phyloP scores from a whole-genome alignment of 140 eudicot genomes.

The Anethum foeniculum region DNA sequence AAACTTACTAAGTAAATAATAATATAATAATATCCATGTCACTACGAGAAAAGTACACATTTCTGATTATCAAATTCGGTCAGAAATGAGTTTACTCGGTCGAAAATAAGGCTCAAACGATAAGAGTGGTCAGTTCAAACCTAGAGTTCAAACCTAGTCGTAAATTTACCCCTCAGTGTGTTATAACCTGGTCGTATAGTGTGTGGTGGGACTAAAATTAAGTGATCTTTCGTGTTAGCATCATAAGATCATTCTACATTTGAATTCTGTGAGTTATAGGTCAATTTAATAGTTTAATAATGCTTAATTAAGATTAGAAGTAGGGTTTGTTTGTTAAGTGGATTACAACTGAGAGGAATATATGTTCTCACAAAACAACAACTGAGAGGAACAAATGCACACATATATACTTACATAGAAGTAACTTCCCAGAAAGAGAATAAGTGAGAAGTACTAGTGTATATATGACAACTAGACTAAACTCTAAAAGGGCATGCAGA shows the following conservation, averaged over 20 bases:
- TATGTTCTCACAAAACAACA: not conserved
- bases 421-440: not conserved
- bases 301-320: not conserved
- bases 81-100: no score
- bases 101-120: no score
- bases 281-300: not conserved
- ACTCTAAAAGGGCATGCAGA: not conserved
- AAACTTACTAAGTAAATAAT: not conserved
- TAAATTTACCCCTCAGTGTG: no score
- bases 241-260: not conserved
- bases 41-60: no score
- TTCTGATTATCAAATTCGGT: no score
- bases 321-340: not conserved
- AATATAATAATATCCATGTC: no score
- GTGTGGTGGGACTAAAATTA: not conserved
- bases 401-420: not conserved
- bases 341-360: conserved; percentile 2
- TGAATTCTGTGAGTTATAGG: not conserved
- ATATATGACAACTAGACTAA: conserved; percentile 2
- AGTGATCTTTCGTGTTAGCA: not conserved
- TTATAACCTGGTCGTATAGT: no score
- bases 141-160: no score
- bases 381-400: not conserved
- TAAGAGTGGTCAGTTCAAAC: no score
- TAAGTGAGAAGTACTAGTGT: not conserved